Evolutionary conservation across 129 eudicot species (phyloP).

Genomic region (Dittrichia graveolens): DNA sequence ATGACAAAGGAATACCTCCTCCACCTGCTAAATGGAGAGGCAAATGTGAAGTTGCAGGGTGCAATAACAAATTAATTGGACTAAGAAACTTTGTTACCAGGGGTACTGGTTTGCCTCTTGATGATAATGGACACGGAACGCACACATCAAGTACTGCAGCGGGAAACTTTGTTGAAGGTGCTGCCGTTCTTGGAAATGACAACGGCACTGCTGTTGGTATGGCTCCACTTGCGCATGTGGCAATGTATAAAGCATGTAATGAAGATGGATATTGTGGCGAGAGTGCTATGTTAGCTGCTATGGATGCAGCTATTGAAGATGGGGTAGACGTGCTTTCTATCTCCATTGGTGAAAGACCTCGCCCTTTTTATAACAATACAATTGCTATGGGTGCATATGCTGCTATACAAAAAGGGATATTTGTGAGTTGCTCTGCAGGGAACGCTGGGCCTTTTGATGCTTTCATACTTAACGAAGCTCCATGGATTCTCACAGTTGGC

Average conservation of each 20-base stretch:
- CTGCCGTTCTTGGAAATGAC: slow-evolving; percentile 43
- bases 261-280: slow-evolving; percentile 30
- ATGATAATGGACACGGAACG: slow-evolving; percentile 46
- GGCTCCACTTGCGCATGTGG: slow-evolving; percentile 57
- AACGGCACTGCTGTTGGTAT: slow-evolving; percentile 51
- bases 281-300: slow-evolving; percentile 50
- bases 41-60: slow-evolving; percentile 38
- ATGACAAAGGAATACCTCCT: slow-evolving; percentile 36
- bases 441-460: slow-evolving; percentile 49
- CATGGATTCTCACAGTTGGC: slow-evolving; percentile 82
- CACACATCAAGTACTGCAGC: slow-evolving; percentile 53
- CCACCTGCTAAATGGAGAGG: slow-evolving; percentile 57
- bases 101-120: slow-evolving; percentile 28
- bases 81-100: slow-evolving; percentile 20
- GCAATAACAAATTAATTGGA: slow-evolving; percentile 42
- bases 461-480: slow-evolving; percentile 58
- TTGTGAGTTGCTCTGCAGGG: slow-evolving; percentile 70
- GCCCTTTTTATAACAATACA: slow-evolving; percentile 38
- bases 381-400: slow-evolving; percentile 52
- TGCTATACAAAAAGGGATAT: slow-evolving; percentile 63
- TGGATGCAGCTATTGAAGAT: slow-evolving; percentile 62
- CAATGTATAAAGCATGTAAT: slow-evolving; percentile 49
- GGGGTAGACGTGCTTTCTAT: slow-evolving; percentile 70
- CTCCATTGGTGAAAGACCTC: slow-evolving; percentile 43
- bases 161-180: slow-evolving; percentile 51